Percentiles rank a stretch among this genome's conserved stretches.
These are phyloP conservation scores for Tulasnella sp. DNA, from an alignment of 768 basidiomycete genomes.

Conservation along the genomic window DNA sequence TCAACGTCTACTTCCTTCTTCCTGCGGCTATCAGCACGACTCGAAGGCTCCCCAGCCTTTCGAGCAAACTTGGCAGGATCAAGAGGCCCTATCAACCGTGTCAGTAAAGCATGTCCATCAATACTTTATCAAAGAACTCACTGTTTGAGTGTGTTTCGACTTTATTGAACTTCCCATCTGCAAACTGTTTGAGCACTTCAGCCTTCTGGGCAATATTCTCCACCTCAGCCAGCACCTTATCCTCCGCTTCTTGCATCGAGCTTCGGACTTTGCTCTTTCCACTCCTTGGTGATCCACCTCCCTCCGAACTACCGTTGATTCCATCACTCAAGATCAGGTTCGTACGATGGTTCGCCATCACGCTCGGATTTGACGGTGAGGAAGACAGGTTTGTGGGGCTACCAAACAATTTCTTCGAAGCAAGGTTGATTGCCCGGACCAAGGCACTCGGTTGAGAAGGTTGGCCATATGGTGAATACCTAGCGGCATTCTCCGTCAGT, in stretches of 20 bases:
- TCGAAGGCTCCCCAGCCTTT: slow-evolving; percentile 59
- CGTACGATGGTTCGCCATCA: slow-evolving; percentile 33
- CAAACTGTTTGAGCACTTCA: slow-evolving; percentile 83
- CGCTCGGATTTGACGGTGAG: slow-evolving; percentile 31
- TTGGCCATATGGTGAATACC: slow-evolving; percentile 23
- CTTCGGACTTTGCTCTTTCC: not conserved
- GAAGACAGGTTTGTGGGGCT: slow-evolving; percentile 26
- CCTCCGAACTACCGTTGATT: slow-evolving; percentile 23
- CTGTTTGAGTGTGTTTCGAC: slow-evolving; percentile 77
- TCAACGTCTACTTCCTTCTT: slow-evolving; percentile 69
- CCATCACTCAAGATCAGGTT: slow-evolving; percentile 31
- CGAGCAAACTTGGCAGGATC: slow-evolving; percentile 64
- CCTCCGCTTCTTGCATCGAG: slow-evolving; percentile 42
- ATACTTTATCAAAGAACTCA: slow-evolving; percentile 29
- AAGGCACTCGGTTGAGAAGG: slow-evolving; percentile 33
- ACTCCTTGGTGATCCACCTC: not conserved
- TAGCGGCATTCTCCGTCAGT: not conserved
- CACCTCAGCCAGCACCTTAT: slow-evolving; percentile 60
- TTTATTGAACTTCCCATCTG: slow-evolving; percentile 85
- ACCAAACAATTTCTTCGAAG: slow-evolving; percentile 72
- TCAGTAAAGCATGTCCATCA: not conserved
- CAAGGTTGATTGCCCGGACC: slow-evolving; percentile 63
- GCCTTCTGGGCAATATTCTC: slow-evolving; percentile 96
- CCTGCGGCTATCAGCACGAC: slow-evolving; percentile 51
- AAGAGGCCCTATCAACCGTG: slow-evolving; percentile 46